phyloP scores from a whole-genome alignment of 2,329 filamentous ascomycete species.

The Penicillium sp. region DNA sequence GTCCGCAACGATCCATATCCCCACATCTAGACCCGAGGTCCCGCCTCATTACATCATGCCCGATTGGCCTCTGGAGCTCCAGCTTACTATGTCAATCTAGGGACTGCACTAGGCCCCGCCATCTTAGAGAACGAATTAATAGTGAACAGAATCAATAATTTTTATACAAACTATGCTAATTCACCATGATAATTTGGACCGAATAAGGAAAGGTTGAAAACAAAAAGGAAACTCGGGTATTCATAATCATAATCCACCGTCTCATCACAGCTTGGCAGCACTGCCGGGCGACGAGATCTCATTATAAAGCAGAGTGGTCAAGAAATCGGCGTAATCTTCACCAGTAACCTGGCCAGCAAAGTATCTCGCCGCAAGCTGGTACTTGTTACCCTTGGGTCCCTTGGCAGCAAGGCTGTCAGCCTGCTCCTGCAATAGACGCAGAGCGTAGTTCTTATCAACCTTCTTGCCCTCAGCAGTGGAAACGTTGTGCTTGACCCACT shows the following conservation, averaged over 20 bases:
- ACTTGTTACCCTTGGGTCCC: conserved; percentile 87
- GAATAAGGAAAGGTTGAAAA: conserved; percentile 3
- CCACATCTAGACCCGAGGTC: no score
- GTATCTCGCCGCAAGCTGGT: conserved; percentile 83
- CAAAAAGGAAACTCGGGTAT: conserved; percentile 22
- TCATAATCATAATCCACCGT: conserved; percentile 24
- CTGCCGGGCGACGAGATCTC: conserved; percentile 59
- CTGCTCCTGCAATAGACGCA: conserved; percentile 83
- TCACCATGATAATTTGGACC: conserved; percentile 6
- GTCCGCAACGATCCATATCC: no score
- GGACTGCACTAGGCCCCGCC: not conserved
- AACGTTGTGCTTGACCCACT: conserved; percentile 77
- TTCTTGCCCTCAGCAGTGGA: conserved; percentile 83
- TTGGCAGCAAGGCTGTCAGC: conserved; percentile 70
- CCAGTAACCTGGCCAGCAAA: conserved; percentile 91
- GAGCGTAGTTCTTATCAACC: conserved; percentile 87
- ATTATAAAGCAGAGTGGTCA: conserved; percentile 79
- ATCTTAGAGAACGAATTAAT: not conserved
- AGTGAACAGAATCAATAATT: conserved; percentile 5
- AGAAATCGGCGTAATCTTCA: conserved; percentile 95
- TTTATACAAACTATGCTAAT: conserved; percentile 27
- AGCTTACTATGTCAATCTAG: not conserved
- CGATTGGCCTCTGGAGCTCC: not conserved
- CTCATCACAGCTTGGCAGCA: conserved; percentile 61
- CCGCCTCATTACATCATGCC: not conserved